Base-by-base conservation (phyloP, 768 basidiomycete species). In the Pholiota molesta region DNA sequence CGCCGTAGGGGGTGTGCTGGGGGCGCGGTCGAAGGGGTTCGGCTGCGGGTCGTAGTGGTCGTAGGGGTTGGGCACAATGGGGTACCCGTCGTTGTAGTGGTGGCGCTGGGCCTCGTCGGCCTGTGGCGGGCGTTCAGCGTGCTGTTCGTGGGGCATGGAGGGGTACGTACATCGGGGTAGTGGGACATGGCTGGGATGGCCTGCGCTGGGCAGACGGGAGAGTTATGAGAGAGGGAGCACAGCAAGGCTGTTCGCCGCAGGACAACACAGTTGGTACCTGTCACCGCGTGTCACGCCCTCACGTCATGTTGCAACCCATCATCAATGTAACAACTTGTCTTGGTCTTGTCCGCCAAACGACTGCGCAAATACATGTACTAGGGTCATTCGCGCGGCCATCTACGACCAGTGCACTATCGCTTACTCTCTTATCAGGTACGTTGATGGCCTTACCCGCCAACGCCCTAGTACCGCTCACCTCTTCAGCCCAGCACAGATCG, bases 41-140 rank as follows among this genome's bases (percentile, higher is more conserved):
- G 78, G 76, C 45, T 68, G 68, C 0, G 62, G 66, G 60, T 77
- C 73, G 63, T 77, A 77, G 45, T 76, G 79, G 62, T 82, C 81
- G 62, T 79, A 81, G 5, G 79, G 79, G 51, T 73, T 76, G 49
- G 75, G 70, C 29, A 73, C 68, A n/a, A 83, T 81, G 62, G 76
- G 78, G 72, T 87, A 87, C 0, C 88, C 87, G 61, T 91, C 89
- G 68, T 89, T 88, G 73, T 90, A 89, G 59, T 82, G 83, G 29
- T 83, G 74, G 16, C 76, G 80, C 65, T 88, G 88, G 14, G 79
- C 84, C 72, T 90, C 87, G 72, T 90, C 87, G 3, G 85, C 81
- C 86, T 90, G 54, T 14, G 21, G 2, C 40, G 28, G 55, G 45
- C 23, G 45, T 59, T 39, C 57, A 63, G 8, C n/a, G 8, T 14